Conservation (phyloP, 116 monocot genomes). For the Zostera marina region DNA sequence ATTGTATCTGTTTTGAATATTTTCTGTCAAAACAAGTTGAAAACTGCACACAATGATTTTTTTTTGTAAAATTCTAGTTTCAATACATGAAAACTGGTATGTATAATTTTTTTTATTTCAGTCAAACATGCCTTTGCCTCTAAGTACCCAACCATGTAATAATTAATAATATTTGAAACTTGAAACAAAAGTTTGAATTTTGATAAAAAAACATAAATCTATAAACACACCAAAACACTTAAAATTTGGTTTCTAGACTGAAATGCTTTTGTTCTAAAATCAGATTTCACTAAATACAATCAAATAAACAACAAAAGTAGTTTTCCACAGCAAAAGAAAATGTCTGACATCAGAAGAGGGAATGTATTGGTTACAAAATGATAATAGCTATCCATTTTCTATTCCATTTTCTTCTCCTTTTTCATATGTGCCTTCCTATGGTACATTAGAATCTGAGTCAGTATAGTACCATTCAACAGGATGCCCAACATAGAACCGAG, state of each 20-base stretch:
- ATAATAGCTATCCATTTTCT: not conserved
- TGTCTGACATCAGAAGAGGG: not conserved
- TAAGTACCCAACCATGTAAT: too few species aligned
- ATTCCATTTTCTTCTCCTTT: constrained; percentile 61
- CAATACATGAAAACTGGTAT: too few species aligned
- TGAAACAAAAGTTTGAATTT: too few species aligned
- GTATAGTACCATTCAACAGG: constrained; percentile 50
- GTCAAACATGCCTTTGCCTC: too few species aligned
- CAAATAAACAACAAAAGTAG: not conserved
- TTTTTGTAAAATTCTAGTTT: too few species aligned
- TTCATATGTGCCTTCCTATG: constrained; percentile 21
- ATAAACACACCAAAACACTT: too few species aligned
- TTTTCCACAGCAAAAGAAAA: not conserved
- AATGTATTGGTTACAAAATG: not conserved
- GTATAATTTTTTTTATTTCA: too few species aligned
- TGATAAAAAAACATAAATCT: too few species aligned
- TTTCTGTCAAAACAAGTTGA: too few species aligned
- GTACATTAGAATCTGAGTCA: constrained; percentile 58
- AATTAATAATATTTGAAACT: too few species aligned
- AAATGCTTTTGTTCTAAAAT: not conserved
- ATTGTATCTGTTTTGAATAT: too few species aligned
- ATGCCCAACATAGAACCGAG: constrained; percentile 50
- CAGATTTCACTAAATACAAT: not conserved
- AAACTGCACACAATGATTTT: too few species aligned
- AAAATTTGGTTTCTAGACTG: not conserved